Evolutionary conservation across 805 yeast genomes (phyloP).

Genomic region (Hyphopichia homilentoma): DNA sequence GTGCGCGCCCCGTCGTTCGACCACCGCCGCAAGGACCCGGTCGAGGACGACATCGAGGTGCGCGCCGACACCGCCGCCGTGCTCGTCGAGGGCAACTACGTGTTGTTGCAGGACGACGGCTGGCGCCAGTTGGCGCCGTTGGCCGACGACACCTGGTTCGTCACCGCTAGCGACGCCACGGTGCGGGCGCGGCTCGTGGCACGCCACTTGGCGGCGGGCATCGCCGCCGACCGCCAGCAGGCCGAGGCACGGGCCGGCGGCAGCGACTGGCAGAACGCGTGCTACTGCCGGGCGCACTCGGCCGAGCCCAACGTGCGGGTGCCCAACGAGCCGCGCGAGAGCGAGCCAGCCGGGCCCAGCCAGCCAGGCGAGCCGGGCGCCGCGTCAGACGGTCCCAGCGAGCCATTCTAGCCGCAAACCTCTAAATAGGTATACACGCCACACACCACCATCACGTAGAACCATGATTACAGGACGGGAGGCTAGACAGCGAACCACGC

Average conservation of each 20-base stretch:
- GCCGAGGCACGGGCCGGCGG: constrained; percentile 49
- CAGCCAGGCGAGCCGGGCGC: constrained; percentile 2
- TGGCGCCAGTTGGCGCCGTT: constrained; percentile 51
- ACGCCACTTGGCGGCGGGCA: constrained; percentile 62
- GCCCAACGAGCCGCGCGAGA: not conserved
- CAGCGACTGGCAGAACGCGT: constrained; percentile 68
- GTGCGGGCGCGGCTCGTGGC: constrained; percentile 59
- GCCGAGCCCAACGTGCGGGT: constrained; percentile 10
- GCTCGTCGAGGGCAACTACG: constrained; percentile 74
- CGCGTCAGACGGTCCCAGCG: not conserved
- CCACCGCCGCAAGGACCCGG: constrained; percentile 73
- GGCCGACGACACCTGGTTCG: constrained; percentile 47
- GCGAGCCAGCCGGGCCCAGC: not conserved
- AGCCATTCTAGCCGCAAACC: not conserved
- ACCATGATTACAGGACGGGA: too few species aligned
- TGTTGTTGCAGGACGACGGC: constrained; percentile 52
- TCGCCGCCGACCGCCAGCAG: constrained; percentile 42
- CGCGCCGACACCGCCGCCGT: constrained; percentile 48
- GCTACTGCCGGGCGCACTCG: constrained; percentile 23
- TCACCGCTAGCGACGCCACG: constrained; percentile 41
- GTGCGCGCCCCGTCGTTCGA: constrained; percentile 68
- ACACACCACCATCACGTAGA: not conserved
- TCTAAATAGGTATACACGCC: constrained; percentile 3
- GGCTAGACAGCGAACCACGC: too few species aligned
- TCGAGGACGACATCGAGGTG: constrained; percentile 47